These are phyloP conservation scores for Verbascum thapsus DNA, from an alignment of 257 asterid species.

Conservation along the genomic window DNA sequence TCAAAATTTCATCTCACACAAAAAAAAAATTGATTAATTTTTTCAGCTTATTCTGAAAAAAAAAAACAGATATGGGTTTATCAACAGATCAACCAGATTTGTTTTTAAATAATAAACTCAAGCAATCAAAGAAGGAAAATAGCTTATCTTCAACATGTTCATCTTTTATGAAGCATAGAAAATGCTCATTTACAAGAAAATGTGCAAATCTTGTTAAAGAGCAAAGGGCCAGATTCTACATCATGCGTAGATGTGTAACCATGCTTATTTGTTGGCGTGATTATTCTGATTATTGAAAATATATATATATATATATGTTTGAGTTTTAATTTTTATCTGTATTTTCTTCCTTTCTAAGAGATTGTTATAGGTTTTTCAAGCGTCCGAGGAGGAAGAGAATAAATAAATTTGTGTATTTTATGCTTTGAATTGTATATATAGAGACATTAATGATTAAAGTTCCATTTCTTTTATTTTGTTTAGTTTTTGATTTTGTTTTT, in stretches of 20 bases:
- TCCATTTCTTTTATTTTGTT: not conserved
- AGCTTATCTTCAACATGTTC: constrained; percentile 39
- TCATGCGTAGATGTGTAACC: constrained; percentile 87
- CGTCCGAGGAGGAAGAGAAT: constrained; percentile 62
- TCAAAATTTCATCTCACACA: constrained; percentile 12
- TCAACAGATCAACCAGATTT: constrained; percentile 34
- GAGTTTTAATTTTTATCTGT: not conserved
- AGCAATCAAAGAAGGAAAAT: constrained; percentile 40
- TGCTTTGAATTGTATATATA: constrained; percentile 21
- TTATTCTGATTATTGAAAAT: constrained; percentile 59
- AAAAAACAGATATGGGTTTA: constrained; percentile 20
- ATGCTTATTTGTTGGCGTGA: constrained; percentile 94
- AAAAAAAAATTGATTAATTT: not conserved
- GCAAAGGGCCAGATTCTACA: constrained; percentile 84
- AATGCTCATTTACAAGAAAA: constrained; percentile 74
- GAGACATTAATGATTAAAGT: constrained; percentile 11
- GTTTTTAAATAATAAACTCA: constrained; percentile 44
- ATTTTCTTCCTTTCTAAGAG: constrained; percentile 57
- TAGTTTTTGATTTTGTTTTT: constrained; percentile 3
- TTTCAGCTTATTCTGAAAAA: constrained; percentile 15
- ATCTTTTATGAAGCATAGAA: constrained; percentile 37
- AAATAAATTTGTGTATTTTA: not conserved
- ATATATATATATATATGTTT: no score
- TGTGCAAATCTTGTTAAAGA: constrained; percentile 80
- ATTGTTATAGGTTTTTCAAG: constrained; percentile 50